Base-by-base conservation (phyloP, 2,329 filamentous ascomycete genomes). In the Bipolaris gigantea region DNA sequence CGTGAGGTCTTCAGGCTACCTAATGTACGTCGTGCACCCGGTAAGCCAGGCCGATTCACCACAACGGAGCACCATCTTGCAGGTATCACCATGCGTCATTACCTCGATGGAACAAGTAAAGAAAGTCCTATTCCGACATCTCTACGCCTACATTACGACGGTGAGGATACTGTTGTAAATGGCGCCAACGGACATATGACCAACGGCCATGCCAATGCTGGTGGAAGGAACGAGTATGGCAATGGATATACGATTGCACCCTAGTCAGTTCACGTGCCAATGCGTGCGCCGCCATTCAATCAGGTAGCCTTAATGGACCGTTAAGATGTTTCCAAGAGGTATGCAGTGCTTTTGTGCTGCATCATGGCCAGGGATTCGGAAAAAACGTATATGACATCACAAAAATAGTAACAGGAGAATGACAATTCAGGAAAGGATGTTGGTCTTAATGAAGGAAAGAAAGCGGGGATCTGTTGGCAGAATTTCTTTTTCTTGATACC, bases 11-110 rank as follows among this genome's bases (percentile, higher is more conserved):
- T 71, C 59, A 72, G 69, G 54, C 55, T 73, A 41, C 67, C 64
- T 49, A 73, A 73, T 44, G 52, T 73, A 13, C 60, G 70, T 8
- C 55, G 69, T 4, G 69, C 68, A 15, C 66, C 68, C 11, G 69
- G 70, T 6, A 66, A 63, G 34, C 66, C 68, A 53, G 70, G 70
- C 2, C 55, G 53, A 1, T 81, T 83, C 48, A 72, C 66, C 2
- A 71, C 73, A 10, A 74, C 79, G 0, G 75, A 80, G 55, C 73
- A 78, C 48, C 70, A 79, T 16, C 65, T 82, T 61, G 79, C 75
- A 7, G 80, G 79, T 2, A 73, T 81, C 2, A 76, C 75, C 46
- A 77, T 80, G 72, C 75, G 75, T 63, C 68, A 76, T 48, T 83
- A 81, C 59, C 65, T 83, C 39, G 80, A 82, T 71, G 71, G 70